phyloP scores from a whole-genome alignment of 2,329 filamentous ascomycete species.

The Aspergillus niger region DNA sequence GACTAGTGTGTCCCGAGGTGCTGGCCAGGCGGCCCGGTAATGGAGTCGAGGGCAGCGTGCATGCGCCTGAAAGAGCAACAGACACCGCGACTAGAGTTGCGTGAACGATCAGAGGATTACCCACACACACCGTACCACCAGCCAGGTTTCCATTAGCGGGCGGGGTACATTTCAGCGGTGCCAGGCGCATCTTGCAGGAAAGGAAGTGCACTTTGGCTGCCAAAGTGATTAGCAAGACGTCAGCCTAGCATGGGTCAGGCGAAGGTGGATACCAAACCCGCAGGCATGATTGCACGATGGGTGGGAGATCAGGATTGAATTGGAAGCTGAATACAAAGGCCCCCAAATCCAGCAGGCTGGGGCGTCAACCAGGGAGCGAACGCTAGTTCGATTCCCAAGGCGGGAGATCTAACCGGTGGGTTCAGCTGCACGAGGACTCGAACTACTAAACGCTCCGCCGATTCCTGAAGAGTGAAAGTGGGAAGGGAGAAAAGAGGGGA shows the following conservation, averaged over 20 bases:
- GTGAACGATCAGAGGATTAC: neutral
- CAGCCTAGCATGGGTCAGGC: slow-evolving; percentile 16
- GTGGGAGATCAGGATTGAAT: neutral
- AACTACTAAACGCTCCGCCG: neutral
- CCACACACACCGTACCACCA: neutral
- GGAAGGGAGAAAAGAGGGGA: neutral
- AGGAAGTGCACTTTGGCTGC: no score
- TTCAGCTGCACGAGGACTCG: slow-evolving; percentile 17
- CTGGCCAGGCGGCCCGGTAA: slow-evolving; percentile 13
- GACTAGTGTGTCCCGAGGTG: slow-evolving; percentile 17
- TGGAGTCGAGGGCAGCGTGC: slow-evolving; percentile 13
- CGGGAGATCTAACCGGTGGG: slow-evolving; percentile 10
- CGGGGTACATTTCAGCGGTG: slow-evolving; percentile 14
- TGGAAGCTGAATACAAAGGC: neutral
- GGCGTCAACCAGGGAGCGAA: neutral
- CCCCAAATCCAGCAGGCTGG: neutral
- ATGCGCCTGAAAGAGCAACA: neutral
- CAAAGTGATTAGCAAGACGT: slow-evolving; percentile 14
- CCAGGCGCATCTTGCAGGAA: slow-evolving; percentile 4
- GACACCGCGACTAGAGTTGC: no score
- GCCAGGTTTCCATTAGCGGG: slow-evolving; percentile 15
- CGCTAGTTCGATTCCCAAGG: slow-evolving; percentile 14
- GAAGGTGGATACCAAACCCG: neutral
- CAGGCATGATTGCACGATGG: neutral
- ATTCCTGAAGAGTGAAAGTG: slow-evolving; percentile 8